Evolutionary conservation across 2,329 filamentous ascomycete genomes (phyloP).

Genomic region (Salinomyces thailandicus): DNA sequence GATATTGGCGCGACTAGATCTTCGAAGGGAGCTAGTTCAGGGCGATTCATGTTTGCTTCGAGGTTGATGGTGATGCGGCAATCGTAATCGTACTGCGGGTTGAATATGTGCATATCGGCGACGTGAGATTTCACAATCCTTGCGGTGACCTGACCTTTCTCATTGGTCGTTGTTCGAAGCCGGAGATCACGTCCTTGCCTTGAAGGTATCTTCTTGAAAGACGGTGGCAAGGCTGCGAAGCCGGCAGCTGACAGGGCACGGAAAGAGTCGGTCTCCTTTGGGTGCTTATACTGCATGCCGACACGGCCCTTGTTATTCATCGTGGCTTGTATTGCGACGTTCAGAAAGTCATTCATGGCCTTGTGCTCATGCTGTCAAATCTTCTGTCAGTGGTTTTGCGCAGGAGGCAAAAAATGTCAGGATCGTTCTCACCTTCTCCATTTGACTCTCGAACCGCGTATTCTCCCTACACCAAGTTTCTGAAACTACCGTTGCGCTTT

Average conservation of each 20-base stretch:
- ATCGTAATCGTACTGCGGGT: constrained; percentile 68
- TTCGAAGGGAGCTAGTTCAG: constrained; percentile 39
- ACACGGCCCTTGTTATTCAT: constrained; percentile 37
- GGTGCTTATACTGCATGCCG: constrained; percentile 68
- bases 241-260: constrained; percentile 58
- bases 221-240: constrained; percentile 47
- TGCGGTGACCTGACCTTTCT: constrained; percentile 54
- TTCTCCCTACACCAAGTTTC: constrained; percentile 38
- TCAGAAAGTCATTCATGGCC: constrained; percentile 74
- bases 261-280: constrained; percentile 73
- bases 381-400: no score
- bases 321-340: constrained; percentile 45
- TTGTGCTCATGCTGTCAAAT: constrained; percentile 61
- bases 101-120: constrained; percentile 75
- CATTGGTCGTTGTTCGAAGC: constrained; percentile 57
- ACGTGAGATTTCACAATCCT: constrained; percentile 91
- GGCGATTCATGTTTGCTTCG: constrained; percentile 59
- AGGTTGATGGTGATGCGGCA: constrained; percentile 91
- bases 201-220: constrained; percentile 40
- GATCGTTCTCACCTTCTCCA: constrained; percentile 63
- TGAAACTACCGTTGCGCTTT: constrained; percentile 60
- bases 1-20: constrained; percentile 39
- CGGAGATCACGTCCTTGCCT: constrained; percentile 48
- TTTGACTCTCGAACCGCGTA: constrained; percentile 67
- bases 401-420: no score